Conservation (phyloP, 192 early-diverging fungal species). For the Entomortierella beljakovae region DNA sequence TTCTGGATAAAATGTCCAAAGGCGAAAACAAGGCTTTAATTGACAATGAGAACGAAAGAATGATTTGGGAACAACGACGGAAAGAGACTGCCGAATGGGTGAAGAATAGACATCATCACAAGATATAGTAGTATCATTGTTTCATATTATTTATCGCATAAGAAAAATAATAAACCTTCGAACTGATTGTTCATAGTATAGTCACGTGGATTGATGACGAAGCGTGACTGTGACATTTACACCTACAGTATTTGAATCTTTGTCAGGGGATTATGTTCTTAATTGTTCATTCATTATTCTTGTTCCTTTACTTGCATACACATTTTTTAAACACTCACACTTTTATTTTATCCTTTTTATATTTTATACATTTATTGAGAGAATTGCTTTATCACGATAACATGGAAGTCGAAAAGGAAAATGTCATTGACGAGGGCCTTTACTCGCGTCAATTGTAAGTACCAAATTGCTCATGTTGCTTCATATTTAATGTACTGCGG, state of each 20-base stretch:
- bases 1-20: constrained; percentile 34
- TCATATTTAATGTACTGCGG: constrained; percentile 39
- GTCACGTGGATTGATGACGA: background rate
- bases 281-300: constrained; percentile 2
- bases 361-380: background rate
- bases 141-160: too few species aligned
- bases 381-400: constrained; percentile 2
- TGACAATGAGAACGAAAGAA: constrained; percentile 22
- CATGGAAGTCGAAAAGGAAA: constrained; percentile 63
- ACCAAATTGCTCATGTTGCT: constrained; percentile 31
- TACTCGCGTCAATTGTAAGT: constrained; percentile 99
- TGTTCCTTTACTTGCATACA: background rate
- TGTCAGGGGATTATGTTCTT: too few species aligned
- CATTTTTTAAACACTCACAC: background rate
- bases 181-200: too few species aligned
- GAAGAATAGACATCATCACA: background rate
- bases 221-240: too few species aligned
- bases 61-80: constrained; percentile 32
- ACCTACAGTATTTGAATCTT: too few species aligned
- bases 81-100: constrained; percentile 25
- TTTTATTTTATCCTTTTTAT: background rate
- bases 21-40: background rate
- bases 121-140: background rate
- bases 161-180: too few species aligned
- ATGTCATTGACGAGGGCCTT: constrained; percentile 92